Evolutionary conservation across 495 filamentous ascomycete species (phyloP).

Genomic region (Penicillium lividum): DNA sequence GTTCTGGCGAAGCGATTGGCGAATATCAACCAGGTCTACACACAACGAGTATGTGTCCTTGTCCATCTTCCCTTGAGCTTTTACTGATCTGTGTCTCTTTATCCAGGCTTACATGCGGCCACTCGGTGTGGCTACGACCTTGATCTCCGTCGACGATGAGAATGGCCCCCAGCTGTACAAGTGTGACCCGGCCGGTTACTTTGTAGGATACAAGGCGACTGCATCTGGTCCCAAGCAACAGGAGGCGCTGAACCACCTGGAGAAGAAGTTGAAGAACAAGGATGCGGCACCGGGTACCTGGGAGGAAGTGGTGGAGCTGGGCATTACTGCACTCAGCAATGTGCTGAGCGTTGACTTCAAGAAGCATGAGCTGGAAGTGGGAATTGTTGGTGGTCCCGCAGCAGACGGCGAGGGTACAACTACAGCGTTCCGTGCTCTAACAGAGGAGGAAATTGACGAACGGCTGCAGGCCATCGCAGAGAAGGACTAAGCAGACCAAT

Average conservation of each 20-base stretch:
- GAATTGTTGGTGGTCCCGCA: slow-evolving; percentile 85
- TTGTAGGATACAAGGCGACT: slow-evolving; percentile 96
- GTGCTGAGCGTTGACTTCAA: slow-evolving; percentile 99
- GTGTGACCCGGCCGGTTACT: slow-evolving; percentile 97
- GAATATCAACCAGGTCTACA: slow-evolving; percentile 99
- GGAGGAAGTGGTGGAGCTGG: slow-evolving; percentile 97
- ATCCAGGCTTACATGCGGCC: slow-evolving; percentile 94
- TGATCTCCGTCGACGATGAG: slow-evolving; percentile 92
- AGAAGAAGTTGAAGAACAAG: slow-evolving; percentile 99
- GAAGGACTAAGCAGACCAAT: slow-evolving; percentile 71
- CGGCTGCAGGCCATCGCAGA: slow-evolving; percentile 95
- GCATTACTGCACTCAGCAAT: slow-evolving; percentile 89
- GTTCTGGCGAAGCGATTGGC: slow-evolving; percentile 93
- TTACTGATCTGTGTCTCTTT: slow-evolving; percentile 3
- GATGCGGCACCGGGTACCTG: slow-evolving; percentile 88
- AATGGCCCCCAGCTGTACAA: slow-evolving; percentile 97
- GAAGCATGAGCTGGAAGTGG: slow-evolving; percentile 97
- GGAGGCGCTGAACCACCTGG: slow-evolving; percentile 93
- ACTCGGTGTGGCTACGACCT: slow-evolving; percentile 88
- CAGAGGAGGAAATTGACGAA: slow-evolving; percentile 98
- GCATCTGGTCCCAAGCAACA: slow-evolving; percentile 97
- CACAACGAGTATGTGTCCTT: slow-evolving; percentile 72
- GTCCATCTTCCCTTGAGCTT: neutral
- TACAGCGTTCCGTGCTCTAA: slow-evolving; percentile 80
- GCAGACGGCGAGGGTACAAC: slow-evolving; percentile 77